phyloP scores from a whole-genome alignment of 441 rosid genomes.

The Gossypium armourianum region DNA sequence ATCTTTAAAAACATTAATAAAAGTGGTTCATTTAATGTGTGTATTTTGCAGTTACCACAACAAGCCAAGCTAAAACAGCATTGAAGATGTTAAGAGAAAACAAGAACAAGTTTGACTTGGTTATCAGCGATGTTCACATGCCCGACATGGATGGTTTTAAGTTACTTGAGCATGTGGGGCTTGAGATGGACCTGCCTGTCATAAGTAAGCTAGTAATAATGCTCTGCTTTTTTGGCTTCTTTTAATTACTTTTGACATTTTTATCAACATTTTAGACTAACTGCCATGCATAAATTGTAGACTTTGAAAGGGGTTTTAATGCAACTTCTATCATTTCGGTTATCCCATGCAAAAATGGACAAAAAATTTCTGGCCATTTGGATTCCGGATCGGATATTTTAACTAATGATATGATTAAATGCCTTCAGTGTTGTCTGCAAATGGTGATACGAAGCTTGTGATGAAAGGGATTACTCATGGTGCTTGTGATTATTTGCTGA shows the following conservation, averaged over 20 bases:
- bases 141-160: slow-evolving; percentile 69
- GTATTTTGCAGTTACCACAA: slow-evolving; percentile 43
- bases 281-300: background rate
- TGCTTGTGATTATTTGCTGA: slow-evolving; percentile 7
- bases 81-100: slow-evolving; percentile 48
- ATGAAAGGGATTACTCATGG: slow-evolving; percentile 23
- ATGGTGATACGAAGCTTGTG: slow-evolving; percentile 46
- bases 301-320: background rate
- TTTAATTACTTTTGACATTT: background rate
- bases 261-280: too few relatives aligned
- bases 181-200: slow-evolving; percentile 59
- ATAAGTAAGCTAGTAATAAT: slow-evolving; percentile 34
- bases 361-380: background rate
- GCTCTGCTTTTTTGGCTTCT: background rate
- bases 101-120: slow-evolving; percentile 47
- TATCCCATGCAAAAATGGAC: background rate
- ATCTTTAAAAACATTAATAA: background rate
- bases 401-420: background rate
- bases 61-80: slow-evolving; percentile 40
- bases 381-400: background rate
- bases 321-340: background rate
- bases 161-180: slow-evolving; percentile 57
- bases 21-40: slow-evolving; percentile 10
- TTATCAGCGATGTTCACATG: slow-evolving; percentile 62
- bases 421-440: slow-evolving; percentile 46